Percentiles rank a stretch among this genome's conserved stretches.
These are phyloP conservation scores for Saposhnikovia divaricata DNA, from an alignment of 129 eudicot genomes.

Conservation along the genomic window DNA sequence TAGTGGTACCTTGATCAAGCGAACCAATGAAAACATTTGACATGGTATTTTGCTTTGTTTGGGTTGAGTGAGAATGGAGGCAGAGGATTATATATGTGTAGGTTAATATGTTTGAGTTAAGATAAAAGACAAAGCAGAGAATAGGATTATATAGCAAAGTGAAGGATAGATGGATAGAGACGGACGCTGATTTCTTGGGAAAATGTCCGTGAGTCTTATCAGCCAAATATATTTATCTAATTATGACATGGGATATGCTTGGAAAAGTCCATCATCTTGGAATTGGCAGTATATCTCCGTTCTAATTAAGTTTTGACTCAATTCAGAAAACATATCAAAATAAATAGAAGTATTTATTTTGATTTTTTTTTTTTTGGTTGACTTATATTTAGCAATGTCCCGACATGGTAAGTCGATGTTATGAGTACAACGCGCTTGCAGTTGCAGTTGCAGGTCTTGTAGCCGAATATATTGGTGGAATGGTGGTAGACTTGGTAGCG, in stretches of 20 bases:
- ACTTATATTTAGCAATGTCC: too few relatives aligned
- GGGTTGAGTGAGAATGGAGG: too few relatives aligned
- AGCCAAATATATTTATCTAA: neutral
- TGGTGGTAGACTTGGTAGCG: too few relatives aligned
- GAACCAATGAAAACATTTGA: constrained; percentile 66
- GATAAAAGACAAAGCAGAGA: neutral
- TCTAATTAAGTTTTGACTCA: too few relatives aligned
- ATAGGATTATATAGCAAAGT: neutral
- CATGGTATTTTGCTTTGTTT: constrained; percentile 30
- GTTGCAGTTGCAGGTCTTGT: too few relatives aligned
- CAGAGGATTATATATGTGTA: neutral
- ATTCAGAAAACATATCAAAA: too few relatives aligned
- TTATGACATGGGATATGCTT: neutral
- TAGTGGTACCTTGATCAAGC: constrained; percentile 96
- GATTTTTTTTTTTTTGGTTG: too few relatives aligned
- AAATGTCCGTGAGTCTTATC: neutral
- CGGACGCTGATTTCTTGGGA: neutral
- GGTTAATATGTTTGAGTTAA: neutral
- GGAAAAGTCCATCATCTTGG: neutral
- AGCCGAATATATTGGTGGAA: too few relatives aligned
- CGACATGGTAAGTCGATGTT: too few relatives aligned
- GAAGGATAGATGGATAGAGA: neutral
- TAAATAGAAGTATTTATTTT: too few relatives aligned
- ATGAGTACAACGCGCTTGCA: too few relatives aligned
- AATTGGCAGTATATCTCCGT: too few relatives aligned